Evolutionary conservation across 306 rosid species (phyloP), one percentile per base, ranked within the genome.

Genomic region (Argentina anserina): DNA sequence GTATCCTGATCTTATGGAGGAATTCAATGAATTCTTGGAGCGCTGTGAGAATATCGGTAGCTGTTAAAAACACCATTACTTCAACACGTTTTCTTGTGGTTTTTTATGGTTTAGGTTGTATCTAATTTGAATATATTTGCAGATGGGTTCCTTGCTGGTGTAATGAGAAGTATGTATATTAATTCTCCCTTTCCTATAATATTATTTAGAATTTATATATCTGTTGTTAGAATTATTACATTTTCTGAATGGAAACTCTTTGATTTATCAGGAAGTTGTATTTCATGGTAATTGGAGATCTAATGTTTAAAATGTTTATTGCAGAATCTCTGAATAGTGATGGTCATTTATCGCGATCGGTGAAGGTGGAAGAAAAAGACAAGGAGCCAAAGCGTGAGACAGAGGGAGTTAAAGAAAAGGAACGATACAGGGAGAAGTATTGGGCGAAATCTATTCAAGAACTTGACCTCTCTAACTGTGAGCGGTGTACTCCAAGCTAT

Each of bases 121-220:
- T 79, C 78, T 86, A 66, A 78, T 65, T 63, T 71, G 63, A 40
- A 81, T 84, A 70, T 78, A 70, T 78, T 84, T 91, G 89, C 95
- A 94, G 99, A 94, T 72, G 99, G 96, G 69, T 88, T 94, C 86
- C 97, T 94, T 79, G 97, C 96, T 41, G 91, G 90, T 75, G 88
- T 94, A 79, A 80, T 94, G 86, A 87, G 84, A 91, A 91, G 99
- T 94, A 91, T 7, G 97, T 85, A 47, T 42, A 56, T 49, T 64
- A 70, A 37, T 69, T 7, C 72, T 62, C 73, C 67, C 21, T 23
- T 64, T 66, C 65, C 34, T 46, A 60, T 73, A 11, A 28, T 55
- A 21, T 15, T 39, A 53, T 25, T 25, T 9, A 23, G n/a, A 20
- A 21, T 17, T 26, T 21, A 5, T 15, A 10, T 49, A 7, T 20